These are phyloP conservation scores for Dryadomyces sulphureus DNA, from an alignment of 2,329 filamentous ascomycete genomes.

Conservation along the genomic window DNA sequence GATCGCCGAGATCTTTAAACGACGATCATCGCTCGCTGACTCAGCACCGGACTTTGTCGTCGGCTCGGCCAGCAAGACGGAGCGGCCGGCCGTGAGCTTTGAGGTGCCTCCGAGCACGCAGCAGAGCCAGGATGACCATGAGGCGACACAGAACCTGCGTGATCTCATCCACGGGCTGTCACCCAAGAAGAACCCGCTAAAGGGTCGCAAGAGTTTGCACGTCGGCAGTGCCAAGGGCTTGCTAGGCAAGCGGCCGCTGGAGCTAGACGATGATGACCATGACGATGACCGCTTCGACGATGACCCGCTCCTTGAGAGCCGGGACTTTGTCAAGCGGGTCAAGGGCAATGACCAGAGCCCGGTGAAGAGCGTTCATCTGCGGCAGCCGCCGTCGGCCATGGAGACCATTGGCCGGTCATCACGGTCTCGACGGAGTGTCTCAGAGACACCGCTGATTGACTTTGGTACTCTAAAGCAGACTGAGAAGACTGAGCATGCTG, in stretches of 20 bases:
- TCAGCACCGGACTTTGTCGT: slow-evolving; percentile 48
- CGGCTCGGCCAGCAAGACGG: slow-evolving; percentile 20
- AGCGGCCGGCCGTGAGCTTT: slow-evolving; percentile 43
- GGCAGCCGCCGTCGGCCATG: slow-evolving; percentile 52
- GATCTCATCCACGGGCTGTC: slow-evolving; percentile 68
- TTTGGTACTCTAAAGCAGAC: slow-evolving; percentile 13
- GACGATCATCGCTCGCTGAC: slow-evolving; percentile 57
- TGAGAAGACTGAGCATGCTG: too few species aligned
- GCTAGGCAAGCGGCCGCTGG: slow-evolving; percentile 57
- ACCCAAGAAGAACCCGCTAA: slow-evolving; percentile 54
- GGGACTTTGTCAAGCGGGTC: slow-evolving; percentile 51
- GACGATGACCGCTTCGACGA: slow-evolving; percentile 17
- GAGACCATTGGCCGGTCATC: slow-evolving; percentile 48
- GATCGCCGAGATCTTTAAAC: slow-evolving; percentile 55
- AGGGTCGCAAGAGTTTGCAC: slow-evolving; percentile 60
- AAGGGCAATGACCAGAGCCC: slow-evolving; percentile 60
- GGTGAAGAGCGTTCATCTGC: slow-evolving; percentile 59
- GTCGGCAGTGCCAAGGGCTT: slow-evolving; percentile 60
- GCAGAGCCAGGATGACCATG: slow-evolving; percentile 38
- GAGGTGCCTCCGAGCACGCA: slow-evolving; percentile 47
- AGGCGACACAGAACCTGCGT: slow-evolving; percentile 51
- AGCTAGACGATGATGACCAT: slow-evolving; percentile 44
- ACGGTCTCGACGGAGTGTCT: slow-evolving; percentile 31
- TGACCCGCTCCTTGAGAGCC: slow-evolving; percentile 27
- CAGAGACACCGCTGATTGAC: slow-evolving; percentile 20